Evolutionary conservation across 768 basidiomycete genomes (phyloP).

Genomic region (Mycena amicta): DNA sequence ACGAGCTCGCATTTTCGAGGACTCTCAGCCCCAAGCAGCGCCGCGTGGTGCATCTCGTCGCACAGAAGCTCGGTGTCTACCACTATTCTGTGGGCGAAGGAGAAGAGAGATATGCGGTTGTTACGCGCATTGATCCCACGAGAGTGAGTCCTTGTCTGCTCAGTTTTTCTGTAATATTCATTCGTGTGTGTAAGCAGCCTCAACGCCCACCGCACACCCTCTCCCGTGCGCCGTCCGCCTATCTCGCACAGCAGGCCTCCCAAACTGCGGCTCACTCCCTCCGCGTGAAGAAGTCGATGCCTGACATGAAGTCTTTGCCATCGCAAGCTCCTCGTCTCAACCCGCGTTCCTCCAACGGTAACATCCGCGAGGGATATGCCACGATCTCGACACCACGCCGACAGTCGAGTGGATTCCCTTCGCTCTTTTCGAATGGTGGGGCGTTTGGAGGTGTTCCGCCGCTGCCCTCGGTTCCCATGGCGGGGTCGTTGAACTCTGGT

Average conservation of each 20-base stretch:
- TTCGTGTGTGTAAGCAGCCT: conserved; percentile 15
- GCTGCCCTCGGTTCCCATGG: conserved; percentile 75
- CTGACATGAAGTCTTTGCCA: conserved; percentile 90
- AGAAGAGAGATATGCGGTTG: conserved; percentile 91
- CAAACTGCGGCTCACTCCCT: conserved; percentile 57
- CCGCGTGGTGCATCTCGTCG: conserved; percentile 92
- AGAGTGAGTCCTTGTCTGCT: conserved; percentile 52
- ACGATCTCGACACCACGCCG: conserved; percentile 86
- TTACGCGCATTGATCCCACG: conserved; percentile 86
- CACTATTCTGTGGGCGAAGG: conserved; percentile 93
- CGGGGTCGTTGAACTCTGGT: conserved; percentile 44
- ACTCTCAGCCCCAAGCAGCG: conserved; percentile 83
- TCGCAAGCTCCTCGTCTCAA: conserved; percentile 76
- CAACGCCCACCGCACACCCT: conserved; percentile 66
- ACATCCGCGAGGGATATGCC: conserved; percentile 84
- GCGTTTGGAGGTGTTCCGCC: conserved; percentile 66
- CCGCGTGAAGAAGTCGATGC: conserved; percentile 98
- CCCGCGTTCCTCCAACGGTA: conserved; percentile 84
- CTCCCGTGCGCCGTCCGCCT: conserved; percentile 81
- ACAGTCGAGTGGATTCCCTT: conserved; percentile 67
- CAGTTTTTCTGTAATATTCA: conserved; percentile 6
- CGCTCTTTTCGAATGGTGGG: conserved; percentile 64
- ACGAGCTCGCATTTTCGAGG: conserved; percentile 95
- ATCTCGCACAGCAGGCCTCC: conserved; percentile 59
- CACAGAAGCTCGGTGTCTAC: conserved; percentile 94